phyloP scores from a whole-genome alignment of 1,284 basidiomycete genomes.

The Naganishia liquefaciens region DNA sequence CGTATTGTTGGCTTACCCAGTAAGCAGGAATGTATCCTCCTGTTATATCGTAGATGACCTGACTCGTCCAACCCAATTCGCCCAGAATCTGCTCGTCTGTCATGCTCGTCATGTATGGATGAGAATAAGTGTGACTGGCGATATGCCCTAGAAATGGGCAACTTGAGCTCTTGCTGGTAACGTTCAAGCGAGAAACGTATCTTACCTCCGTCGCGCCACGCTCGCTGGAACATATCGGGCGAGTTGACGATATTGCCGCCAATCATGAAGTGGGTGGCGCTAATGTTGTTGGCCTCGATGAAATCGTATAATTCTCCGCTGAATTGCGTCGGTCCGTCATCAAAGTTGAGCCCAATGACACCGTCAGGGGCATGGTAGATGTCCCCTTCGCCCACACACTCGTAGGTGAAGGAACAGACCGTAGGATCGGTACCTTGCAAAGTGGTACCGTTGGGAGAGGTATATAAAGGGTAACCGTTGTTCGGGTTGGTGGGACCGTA shows the following conservation, averaged over 20 bases:
- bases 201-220: constrained; percentile 23
- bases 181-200: neutral
- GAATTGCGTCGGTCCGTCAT: constrained; percentile 58
- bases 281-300: constrained; percentile 57
- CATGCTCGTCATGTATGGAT: constrained; percentile 57
- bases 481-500: constrained; percentile 38
- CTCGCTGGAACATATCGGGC: constrained; percentile 35
- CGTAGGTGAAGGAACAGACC: constrained; percentile 50
- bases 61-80: constrained; percentile 58
- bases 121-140: constrained; percentile 57
- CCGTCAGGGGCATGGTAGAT: constrained; percentile 42
- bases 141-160: neutral
- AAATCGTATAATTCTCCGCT: constrained; percentile 58
- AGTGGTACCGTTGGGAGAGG: constrained; percentile 39
- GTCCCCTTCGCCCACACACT: constrained; percentile 44
- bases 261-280: constrained; percentile 62
- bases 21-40: constrained; percentile 50
- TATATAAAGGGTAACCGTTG: constrained; percentile 39
- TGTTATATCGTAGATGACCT: constrained; percentile 51
- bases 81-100: constrained; percentile 61
- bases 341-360: constrained; percentile 49
- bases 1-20: constrained; percentile 40
- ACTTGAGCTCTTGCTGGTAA: neutral
- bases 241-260: constrained; percentile 51
- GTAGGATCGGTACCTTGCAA: constrained; percentile 38